A percentile compares a stretch with the other conserved stretches of the same genome.
Conservation (phyloP, 805 yeast genomes). For the Priceomyces fermenticarens region DNA sequence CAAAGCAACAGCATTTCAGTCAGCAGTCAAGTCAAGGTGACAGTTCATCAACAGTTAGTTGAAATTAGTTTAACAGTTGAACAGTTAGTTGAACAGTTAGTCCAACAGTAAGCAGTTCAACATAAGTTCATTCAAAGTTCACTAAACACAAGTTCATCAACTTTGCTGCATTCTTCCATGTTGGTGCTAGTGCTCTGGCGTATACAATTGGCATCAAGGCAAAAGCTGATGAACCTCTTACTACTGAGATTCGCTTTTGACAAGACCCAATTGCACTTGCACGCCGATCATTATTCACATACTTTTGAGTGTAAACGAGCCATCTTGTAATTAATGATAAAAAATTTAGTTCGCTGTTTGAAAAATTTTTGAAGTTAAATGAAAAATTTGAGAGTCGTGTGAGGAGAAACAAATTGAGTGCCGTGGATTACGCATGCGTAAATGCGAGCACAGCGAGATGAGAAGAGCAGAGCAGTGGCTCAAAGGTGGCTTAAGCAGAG, state of each 20-base stretch:
- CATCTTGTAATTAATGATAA: conserved; percentile 54
- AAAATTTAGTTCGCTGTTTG: conserved; percentile 23
- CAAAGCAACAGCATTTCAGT: too few relatives aligned
- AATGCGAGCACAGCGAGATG: too few relatives aligned
- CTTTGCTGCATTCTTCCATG: too few relatives aligned
- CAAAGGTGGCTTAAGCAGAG: too few relatives aligned
- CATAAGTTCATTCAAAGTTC: too few relatives aligned
- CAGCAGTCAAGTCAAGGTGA: background rate
- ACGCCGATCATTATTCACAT: conserved; percentile 44
- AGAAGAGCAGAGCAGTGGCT: too few relatives aligned
- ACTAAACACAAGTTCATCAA: too few relatives aligned
- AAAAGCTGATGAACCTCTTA: background rate
- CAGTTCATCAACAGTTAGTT: background rate
- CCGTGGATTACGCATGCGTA: too few relatives aligned
- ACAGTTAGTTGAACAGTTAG: background rate
- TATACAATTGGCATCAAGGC: conserved; percentile 31
- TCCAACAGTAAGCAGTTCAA: too few relatives aligned
- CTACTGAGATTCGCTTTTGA: background rate
- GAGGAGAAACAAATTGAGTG: too few relatives aligned
- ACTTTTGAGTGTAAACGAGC: conserved; percentile 99
- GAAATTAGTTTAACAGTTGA: background rate
- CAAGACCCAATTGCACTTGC: background rate
- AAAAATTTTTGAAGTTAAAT: background rate
- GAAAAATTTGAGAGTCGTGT: background rate
- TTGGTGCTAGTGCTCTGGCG: too few relatives aligned